phyloP scores from a whole-genome alignment of 2,329 filamentous ascomycete species.

The Aspergillus sp. region DNA sequence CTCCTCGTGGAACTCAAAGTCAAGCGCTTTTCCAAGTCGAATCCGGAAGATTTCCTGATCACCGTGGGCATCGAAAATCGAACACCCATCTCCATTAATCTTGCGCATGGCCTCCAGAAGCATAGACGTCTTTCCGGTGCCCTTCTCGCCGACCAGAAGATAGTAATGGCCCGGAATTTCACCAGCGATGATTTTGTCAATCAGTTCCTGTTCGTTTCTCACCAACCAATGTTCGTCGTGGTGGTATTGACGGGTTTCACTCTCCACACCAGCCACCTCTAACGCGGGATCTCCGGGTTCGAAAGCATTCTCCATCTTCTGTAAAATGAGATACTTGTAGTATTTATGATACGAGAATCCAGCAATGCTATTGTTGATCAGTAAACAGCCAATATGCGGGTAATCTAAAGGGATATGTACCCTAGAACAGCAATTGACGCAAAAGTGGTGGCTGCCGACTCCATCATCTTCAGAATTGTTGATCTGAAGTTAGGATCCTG shows the following conservation, averaged over 20 bases:
- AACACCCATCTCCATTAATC: conserved; percentile 80
- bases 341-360: conserved; percentile 76
- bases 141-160: conserved; percentile 90
- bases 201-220: conserved; percentile 75
- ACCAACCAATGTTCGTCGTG: conserved; percentile 72
- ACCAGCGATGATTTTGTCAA: conserved; percentile 82
- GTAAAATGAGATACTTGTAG: conserved; percentile 88
- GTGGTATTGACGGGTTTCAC: conserved; percentile 37
- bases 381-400: not conserved
- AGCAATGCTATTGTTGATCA: conserved; percentile 47
- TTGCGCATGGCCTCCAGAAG: conserved; percentile 93
- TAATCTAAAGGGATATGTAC: conserved; percentile 26
- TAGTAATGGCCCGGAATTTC: conserved; percentile 78
- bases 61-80: conserved; percentile 95
- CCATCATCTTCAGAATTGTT: conserved; percentile 63
- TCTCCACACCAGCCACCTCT: conserved; percentile 65
- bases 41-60: conserved; percentile 95
- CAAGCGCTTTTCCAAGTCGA: conserved; percentile 85
- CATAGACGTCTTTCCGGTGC: conserved; percentile 96
- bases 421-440: conserved; percentile 73
- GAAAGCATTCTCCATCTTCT: conserved; percentile 92
- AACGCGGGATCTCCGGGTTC: conserved; percentile 86
- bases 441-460: conserved; percentile 72
- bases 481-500: conserved; percentile 35
- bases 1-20: conserved; percentile 97